Conservation (phyloP, 371 early-diverging fungal species). For the Lichtheimia corymbifera region DNA sequence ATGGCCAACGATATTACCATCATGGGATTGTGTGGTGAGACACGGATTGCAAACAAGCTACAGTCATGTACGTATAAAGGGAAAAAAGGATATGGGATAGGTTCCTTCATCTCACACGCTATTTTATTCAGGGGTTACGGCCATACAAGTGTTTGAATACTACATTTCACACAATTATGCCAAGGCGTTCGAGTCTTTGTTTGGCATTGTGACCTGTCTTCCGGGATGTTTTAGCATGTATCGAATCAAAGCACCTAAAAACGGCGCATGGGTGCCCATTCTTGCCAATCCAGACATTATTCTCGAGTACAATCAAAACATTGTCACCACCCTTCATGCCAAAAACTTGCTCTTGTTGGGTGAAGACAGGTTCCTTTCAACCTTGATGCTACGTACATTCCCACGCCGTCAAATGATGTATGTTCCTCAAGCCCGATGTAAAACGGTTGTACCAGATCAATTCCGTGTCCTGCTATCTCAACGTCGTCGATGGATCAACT, state of each 20-base stretch:
- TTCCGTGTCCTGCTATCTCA: conserved; percentile 82
- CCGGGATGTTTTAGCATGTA: conserved; percentile 98
- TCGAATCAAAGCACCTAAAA: conserved; percentile 75
- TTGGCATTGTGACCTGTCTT: conserved; percentile 98
- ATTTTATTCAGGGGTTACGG: conserved; percentile 39
- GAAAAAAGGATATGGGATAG: conserved; percentile 47
- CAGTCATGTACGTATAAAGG: conserved; percentile 77
- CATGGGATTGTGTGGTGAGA: conserved; percentile 89
- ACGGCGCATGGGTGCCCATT: conserved; percentile 81
- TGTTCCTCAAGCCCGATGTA: conserved; percentile 87
- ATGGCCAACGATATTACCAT: conserved; percentile 82
- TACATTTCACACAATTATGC: conserved; percentile 93
- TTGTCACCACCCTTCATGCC: conserved; percentile 92
- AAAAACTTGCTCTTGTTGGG: conserved; percentile 95
- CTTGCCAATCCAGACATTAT: conserved; percentile 90
- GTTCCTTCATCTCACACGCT: background rate
- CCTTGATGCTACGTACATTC: conserved; percentile 91
- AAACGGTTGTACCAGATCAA: conserved; percentile 81
- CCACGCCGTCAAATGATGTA: conserved; percentile 92
- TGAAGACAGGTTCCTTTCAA: conserved; percentile 95
- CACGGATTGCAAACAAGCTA: conserved; percentile 80
- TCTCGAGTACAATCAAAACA: conserved; percentile 85
- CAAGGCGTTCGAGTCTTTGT: conserved; percentile 95
- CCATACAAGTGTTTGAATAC: conserved; percentile 89
- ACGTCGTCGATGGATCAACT: conserved; percentile 92